Evolutionary conservation across 1,139 yeast genomes (phyloP).

Genomic region (Protomyces inundatus): DNA sequence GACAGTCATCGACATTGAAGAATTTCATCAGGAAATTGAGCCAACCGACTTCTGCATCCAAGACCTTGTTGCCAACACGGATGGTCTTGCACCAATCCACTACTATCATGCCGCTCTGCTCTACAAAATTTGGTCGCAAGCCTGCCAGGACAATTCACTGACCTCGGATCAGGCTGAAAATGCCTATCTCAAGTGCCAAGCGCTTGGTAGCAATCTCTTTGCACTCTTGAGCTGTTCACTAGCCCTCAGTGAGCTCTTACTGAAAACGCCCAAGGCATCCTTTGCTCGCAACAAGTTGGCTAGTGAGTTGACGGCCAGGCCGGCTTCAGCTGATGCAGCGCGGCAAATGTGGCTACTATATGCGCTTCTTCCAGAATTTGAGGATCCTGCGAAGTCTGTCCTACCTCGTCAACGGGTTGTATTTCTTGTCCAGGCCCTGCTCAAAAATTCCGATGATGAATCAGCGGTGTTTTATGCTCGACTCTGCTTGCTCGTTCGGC

Average conservation of each 20-base stretch:
- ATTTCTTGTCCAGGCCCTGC: slow-evolving; percentile 31
- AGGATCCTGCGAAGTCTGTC: slow-evolving; percentile 39
- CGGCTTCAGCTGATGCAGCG: slow-evolving; percentile 45
- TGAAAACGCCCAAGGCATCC: neutral
- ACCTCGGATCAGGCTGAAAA: neutral
- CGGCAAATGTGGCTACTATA: slow-evolving; percentile 49
- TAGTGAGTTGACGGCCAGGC: slow-evolving; percentile 52
- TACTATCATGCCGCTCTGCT: neutral
- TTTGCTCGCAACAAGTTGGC: slow-evolving; percentile 50
- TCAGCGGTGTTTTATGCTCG: slow-evolving; percentile 49
- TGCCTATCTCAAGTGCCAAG: neutral
- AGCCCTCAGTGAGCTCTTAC: neutral
- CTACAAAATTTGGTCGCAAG: neutral
- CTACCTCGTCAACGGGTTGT: slow-evolving; percentile 52
- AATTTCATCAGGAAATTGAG: too few relatives aligned
- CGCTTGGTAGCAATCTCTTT: neutral
- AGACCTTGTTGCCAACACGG: too few relatives aligned
- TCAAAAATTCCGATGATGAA: slow-evolving; percentile 5
- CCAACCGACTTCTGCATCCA: too few relatives aligned
- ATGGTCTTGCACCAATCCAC: neutral
- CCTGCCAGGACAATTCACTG: neutral
- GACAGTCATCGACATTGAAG: too few relatives aligned
- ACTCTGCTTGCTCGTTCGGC: slow-evolving; percentile 46
- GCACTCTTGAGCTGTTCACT: neutral
- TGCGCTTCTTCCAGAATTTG: slow-evolving; percentile 44